phyloP scores from a whole-genome alignment of 805 yeast species.

The Candida verbasci region DNA sequence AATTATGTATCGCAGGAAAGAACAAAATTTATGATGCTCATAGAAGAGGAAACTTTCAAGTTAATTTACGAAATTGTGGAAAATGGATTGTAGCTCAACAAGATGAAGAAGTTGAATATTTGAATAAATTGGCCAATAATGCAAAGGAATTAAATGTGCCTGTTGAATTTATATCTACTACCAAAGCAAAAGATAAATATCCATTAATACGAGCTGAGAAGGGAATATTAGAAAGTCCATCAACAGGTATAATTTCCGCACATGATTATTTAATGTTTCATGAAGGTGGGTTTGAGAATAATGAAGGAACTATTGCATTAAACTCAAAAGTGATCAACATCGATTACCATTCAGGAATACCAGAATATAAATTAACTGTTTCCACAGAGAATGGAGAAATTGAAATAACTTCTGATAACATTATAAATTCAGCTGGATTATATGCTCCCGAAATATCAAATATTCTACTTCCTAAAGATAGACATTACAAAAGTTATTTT shows the following conservation, averaged over 20 bases:
- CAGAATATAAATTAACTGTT: constrained; percentile 21
- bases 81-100: constrained; percentile 86
- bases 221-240: constrained; percentile 67
- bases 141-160: constrained; percentile 52
- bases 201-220: constrained; percentile 63
- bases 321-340: constrained; percentile 53
- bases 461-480: constrained; percentile 57
- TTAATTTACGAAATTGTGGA: constrained; percentile 64
- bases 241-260: constrained; percentile 82
- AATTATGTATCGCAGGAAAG: constrained; percentile 74
- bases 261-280: constrained; percentile 68
- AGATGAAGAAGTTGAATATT: constrained; percentile 55
- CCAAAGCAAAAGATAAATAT: constrained; percentile 45
- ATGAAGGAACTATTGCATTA: constrained; percentile 61
- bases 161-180: constrained; percentile 48
- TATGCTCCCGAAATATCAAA: constrained; percentile 71
- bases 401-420: constrained; percentile 47
- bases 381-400: constrained; percentile 27
- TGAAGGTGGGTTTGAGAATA: constrained; percentile 48
- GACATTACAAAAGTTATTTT: constrained; percentile 56
- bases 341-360: constrained; percentile 17
- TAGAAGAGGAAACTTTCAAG: constrained; percentile 27
- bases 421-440: constrained; percentile 78
- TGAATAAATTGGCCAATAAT: constrained; percentile 48
- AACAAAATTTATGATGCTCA: constrained; percentile 56